Conservation (phyloP, 2,329 filamentous ascomycete species). For the Zymoseptoria passerinii region DNA sequence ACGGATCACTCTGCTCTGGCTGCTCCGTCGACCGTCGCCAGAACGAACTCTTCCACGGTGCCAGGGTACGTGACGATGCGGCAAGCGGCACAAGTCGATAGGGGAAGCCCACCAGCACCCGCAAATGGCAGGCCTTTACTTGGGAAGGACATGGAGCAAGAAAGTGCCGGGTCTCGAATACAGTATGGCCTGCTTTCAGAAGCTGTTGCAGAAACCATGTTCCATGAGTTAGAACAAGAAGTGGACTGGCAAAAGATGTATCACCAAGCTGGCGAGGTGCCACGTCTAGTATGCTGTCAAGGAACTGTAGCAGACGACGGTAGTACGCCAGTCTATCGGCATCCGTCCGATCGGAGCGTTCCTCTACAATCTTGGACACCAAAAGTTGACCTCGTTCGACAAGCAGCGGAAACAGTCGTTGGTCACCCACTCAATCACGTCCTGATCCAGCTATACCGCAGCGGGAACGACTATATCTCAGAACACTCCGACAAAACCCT, state of each 20-base stretch:
- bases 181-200: conserved; percentile 59
- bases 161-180: conserved; percentile 64
- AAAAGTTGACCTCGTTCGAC: conserved; percentile 60
- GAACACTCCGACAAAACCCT: conserved; percentile 97
- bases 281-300: conserved; percentile 83
- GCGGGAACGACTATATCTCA: conserved; percentile 81
- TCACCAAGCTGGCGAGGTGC: conserved; percentile 84
- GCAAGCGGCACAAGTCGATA: conserved; percentile 2
- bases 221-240: conserved; percentile 63
- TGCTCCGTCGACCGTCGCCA: conserved; percentile 4
- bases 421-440: conserved; percentile 84
- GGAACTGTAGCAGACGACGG: conserved; percentile 68
- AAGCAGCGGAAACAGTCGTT: conserved; percentile 60
- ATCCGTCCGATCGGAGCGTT: conserved; percentile 82
- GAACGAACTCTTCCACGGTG: conserved; percentile 4
- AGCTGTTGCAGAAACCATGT: conserved; percentile 48
- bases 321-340: conserved; percentile 82
- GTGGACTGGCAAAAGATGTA: conserved; percentile 87
- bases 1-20: conserved; percentile 7
- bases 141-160: conserved; percentile 32
- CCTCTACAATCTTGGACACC: conserved; percentile 67
- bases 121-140: conserved; percentile 17
- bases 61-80: conserved; percentile 11
- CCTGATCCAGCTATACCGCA: conserved; percentile 87
- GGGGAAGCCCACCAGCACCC: not conserved